Evolutionary conservation across 2,329 filamentous ascomycete species (phyloP).

Genomic region (Beauveria sp.): DNA sequence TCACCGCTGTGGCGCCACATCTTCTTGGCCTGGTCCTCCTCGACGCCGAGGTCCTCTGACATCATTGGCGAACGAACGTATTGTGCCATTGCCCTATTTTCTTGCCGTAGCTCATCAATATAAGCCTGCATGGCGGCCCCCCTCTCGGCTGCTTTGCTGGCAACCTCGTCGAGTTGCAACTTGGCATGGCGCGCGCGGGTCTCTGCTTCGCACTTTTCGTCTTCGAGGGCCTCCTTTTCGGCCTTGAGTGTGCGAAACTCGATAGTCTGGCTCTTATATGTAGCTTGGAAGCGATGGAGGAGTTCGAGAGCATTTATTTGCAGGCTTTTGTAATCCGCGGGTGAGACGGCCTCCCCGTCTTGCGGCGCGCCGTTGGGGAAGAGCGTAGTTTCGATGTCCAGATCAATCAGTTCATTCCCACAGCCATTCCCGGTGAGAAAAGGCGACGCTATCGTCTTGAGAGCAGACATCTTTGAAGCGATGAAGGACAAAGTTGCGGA

Average conservation of each 20-base stretch:
- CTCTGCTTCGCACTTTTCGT: constrained; percentile 50
- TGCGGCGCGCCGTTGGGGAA: constrained; percentile 37
- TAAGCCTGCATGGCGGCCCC: constrained; percentile 43
- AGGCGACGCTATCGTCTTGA: constrained; percentile 23
- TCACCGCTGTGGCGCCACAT: constrained; percentile 36
- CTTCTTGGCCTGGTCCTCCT: constrained; percentile 38
- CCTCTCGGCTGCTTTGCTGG: constrained; percentile 43
- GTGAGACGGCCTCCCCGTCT: constrained; percentile 46
- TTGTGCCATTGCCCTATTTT: constrained; percentile 39
- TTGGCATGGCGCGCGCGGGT: constrained; percentile 46
- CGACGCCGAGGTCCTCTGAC: constrained; percentile 46
- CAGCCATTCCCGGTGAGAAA: constrained; percentile 19
- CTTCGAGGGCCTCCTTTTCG: constrained; percentile 45
- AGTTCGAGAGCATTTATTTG: constrained; percentile 49
- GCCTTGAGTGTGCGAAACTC: constrained; percentile 43
- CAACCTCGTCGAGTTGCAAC: constrained; percentile 53
- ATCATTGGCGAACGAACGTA: constrained; percentile 28
- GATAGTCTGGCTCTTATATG: constrained; percentile 46
- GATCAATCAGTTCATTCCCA: constrained; percentile 46
- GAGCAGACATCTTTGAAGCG: constrained; percentile 36
- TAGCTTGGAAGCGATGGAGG: constrained; percentile 47
- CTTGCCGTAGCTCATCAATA: constrained; percentile 42
- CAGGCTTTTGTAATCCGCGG: constrained; percentile 53
- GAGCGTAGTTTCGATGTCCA: constrained; percentile 48
- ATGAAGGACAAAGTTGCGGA: constrained; percentile 39